Base-by-base conservation (phyloP, 345 rosid genomes). In the Limnanthes douglasii region DNA sequence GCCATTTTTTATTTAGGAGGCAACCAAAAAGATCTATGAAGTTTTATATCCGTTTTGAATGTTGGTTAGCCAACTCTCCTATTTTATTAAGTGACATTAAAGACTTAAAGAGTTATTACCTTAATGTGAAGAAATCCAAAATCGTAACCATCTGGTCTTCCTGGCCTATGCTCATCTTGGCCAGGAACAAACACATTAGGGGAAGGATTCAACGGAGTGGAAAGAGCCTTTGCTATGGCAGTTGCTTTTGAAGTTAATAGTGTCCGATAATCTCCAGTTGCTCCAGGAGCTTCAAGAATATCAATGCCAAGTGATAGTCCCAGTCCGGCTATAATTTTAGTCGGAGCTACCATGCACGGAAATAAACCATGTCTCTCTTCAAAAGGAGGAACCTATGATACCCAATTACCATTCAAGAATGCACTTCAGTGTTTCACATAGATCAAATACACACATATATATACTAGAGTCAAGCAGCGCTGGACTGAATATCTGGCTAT, bases 311-410 rank as follows among this genome's bases (percentile, higher is more conserved):
- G 85, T 3, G 95, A 90, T 40, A 90, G 50, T 45, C 98, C 95
- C 35, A 84, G 68, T 43, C 98, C 95, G 16, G 95, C 95, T 25
- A 90, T 84, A 33, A 90, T 90, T 58, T 90, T 90, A 19, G 98
- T 90, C 21, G 98, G 98, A 50, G 95, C 94, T 45, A 88, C 95
- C 97, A 88, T 83, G 68, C 98, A 90, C 2, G 98, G 83, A 78
- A 73, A 59, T 50, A 90, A 54, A 4, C 94, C 82, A 9, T 84
- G 97, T 56, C 74, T 79, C 53, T 66, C 49, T 40, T 56, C 68
- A 44, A 88, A 88, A 35, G 70, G 60, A 24, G 86, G 86, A 48
- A 76, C 92, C 94, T 86, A 50, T 9, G 58, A 39, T 15, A 5
- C 9, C 28, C 12, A 18, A 48, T 11, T 6, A 26, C n/a, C n/a